These are phyloP conservation scores for Berberis thunbergii DNA, from an alignment of 164 flowering plant species.

Conservation along the genomic window DNA sequence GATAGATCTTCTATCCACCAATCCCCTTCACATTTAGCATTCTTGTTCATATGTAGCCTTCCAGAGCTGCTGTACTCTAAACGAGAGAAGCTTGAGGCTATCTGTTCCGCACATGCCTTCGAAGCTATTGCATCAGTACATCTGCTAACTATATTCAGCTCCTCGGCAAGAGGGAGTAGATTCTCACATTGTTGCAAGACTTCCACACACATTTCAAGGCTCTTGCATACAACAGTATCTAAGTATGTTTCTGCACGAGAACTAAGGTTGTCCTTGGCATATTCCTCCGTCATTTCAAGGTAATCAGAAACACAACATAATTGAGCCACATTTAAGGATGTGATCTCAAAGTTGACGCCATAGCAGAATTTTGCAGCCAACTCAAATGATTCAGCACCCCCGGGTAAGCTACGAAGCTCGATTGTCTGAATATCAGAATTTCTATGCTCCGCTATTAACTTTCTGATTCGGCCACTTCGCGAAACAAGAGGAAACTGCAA, in stretches of 20 bases:
- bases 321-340: slow-evolving; percentile 63
- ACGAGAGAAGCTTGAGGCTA: slow-evolving; percentile 75
- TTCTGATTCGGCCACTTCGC: slow-evolving; percentile 65
- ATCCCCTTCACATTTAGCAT: slow-evolving; percentile 52
- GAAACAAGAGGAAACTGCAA: slow-evolving; percentile 87
- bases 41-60: slow-evolving; percentile 62
- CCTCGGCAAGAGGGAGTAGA: slow-evolving; percentile 77
- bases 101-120: slow-evolving; percentile 76
- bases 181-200: slow-evolving; percentile 64
- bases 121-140: slow-evolving; percentile 80
- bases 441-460: slow-evolving; percentile 50
- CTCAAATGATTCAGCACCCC: slow-evolving; percentile 77
- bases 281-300: slow-evolving; percentile 88
- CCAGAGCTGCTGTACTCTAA: slow-evolving; percentile 83
- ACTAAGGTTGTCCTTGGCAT: slow-evolving; percentile 54
- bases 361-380: slow-evolving; percentile 87
- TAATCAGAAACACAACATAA: slow-evolving; percentile 66
- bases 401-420: slow-evolving; percentile 63
- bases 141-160: slow-evolving; percentile 52
- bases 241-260: slow-evolving; percentile 69
- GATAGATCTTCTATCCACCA: slow-evolving; percentile 92
- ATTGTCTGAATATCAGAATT: slow-evolving; percentile 52
- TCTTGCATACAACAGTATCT: slow-evolving; percentile 52
- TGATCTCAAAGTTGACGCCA: slow-evolving; percentile 76
- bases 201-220: slow-evolving; percentile 56